Percentiles rank a stretch among this genome's conserved stretches.
Conservation (phyloP, 2,329 filamentous ascomycete species). For the Neofusicoccum umdonicola region DNA sequence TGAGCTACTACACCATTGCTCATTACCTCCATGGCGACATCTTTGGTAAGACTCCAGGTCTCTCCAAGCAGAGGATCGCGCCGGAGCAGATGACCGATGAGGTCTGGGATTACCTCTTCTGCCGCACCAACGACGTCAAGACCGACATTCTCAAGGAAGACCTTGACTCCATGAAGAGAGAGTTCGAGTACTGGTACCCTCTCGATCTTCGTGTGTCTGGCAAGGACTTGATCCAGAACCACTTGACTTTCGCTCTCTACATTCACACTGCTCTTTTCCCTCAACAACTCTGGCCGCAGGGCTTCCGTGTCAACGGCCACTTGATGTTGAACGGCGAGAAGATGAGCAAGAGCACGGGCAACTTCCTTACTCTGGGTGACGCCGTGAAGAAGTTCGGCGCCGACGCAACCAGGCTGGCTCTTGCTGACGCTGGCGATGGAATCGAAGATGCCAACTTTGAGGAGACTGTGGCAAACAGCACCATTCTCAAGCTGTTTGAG, state of each 20-base stretch:
- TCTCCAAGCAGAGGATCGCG: constrained; percentile 59
- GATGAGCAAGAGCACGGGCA: constrained; percentile 97
- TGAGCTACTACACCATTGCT: constrained; percentile 64
- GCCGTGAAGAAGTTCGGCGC: constrained; percentile 90
- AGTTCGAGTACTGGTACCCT: constrained; percentile 97
- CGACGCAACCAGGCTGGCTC: constrained; percentile 84
- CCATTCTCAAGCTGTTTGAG: constrained; percentile 79
- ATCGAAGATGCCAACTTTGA: constrained; percentile 97
- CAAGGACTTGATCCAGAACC: constrained; percentile 72
- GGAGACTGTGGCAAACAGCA: constrained; percentile 88
- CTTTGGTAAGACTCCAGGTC: constrained; percentile 72
- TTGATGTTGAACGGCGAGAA: constrained; percentile 94
- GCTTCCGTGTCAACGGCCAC: constrained; percentile 87
- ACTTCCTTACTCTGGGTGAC: constrained; percentile 89
- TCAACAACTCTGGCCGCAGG: constrained; percentile 81
- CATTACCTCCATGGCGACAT: constrained; percentile 76
- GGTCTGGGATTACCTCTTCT: constrained; percentile 95
- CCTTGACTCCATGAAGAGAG: constrained; percentile 77
- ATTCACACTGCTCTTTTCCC: constrained; percentile 88
- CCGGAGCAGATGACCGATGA: constrained; percentile 90
- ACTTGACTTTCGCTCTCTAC: constrained; percentile 94
- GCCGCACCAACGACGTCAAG: constrained; percentile 70
- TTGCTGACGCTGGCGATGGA: constrained; percentile 91
- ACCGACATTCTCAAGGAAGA: constrained; percentile 72
- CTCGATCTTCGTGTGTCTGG: constrained; percentile 84